These are phyloP conservation scores for Prunus persica DNA, from an alignment of 306 rosid species.

Conservation along the genomic window DNA sequence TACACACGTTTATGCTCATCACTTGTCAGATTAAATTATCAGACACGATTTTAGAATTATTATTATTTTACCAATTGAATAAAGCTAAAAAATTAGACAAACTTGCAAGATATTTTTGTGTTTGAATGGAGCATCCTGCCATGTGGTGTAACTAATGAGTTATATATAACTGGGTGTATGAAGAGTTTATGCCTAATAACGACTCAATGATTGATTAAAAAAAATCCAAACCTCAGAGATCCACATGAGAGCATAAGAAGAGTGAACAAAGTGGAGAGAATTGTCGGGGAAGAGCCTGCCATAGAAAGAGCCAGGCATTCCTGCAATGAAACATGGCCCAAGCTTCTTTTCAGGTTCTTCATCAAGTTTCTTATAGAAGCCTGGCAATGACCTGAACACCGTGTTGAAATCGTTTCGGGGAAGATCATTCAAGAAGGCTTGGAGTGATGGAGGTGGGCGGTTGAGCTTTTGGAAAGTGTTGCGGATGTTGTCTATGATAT, in stretches of 20 bases:
- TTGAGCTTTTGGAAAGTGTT: background rate
- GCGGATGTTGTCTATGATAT: conserved; percentile 14
- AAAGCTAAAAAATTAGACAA: too few relatives aligned
- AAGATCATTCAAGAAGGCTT: conserved; percentile 43
- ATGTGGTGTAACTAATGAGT: too few relatives aligned
- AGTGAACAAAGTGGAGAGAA: conserved; percentile 40
- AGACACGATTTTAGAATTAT: too few relatives aligned
- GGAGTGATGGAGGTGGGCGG: conserved; percentile 9
- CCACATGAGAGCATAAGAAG: conserved; percentile 40
- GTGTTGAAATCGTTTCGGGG: conserved; percentile 50
- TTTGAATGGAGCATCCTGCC: too few relatives aligned
- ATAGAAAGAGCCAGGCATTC: conserved; percentile 50
- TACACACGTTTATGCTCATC: background rate
- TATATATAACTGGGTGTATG: too few relatives aligned
- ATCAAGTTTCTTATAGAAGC: conserved; percentile 17
- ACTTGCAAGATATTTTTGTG: too few relatives aligned
- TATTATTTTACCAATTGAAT: too few relatives aligned
- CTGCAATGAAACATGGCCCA: conserved; percentile 37
- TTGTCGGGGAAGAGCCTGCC: conserved; percentile 44
- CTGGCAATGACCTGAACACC: conserved; percentile 26
- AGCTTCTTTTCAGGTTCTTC: background rate
- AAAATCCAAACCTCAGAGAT: conserved; percentile 33
- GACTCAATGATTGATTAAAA: background rate
- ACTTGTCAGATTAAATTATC: too few relatives aligned
- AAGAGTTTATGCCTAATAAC: background rate